A percentile compares a stretch with the other conserved stretches of the same genome.
These are phyloP conservation scores for Boletus reticuloceps DNA, from an alignment of 768 basidiomycete species.

Conservation along the genomic window DNA sequence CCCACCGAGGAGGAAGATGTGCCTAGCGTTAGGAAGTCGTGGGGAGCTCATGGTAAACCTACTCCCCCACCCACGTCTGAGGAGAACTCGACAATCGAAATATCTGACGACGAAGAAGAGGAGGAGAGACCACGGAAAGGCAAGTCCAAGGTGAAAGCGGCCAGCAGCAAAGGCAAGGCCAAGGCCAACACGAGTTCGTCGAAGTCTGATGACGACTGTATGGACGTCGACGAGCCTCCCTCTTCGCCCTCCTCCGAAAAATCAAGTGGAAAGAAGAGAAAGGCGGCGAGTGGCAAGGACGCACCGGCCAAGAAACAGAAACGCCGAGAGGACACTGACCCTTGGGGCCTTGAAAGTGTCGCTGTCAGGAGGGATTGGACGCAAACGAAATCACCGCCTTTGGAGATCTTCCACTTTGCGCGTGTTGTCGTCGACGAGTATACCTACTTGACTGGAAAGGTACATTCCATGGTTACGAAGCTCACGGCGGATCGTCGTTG, in stretches of 20 bases:
- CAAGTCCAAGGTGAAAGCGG: conserved; percentile 23
- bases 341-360: conserved; percentile 69
- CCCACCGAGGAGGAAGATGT: conserved; percentile 24
- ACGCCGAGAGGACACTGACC: conserved; percentile 61
- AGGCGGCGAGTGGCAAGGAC: conserved; percentile 33
- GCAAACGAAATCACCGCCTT: conserved; percentile 75
- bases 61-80: conserved; percentile 32
- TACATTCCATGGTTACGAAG: conserved; percentile 73
- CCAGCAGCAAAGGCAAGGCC: conserved; percentile 18
- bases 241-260: conserved; percentile 34
- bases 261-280: conserved; percentile 45
- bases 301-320: conserved; percentile 54
- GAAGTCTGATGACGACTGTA: conserved; percentile 42
- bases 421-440: conserved; percentile 93
- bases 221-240: conserved; percentile 56
- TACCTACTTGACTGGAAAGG: conserved; percentile 83
- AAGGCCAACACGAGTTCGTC: conserved; percentile 27
- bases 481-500: conserved; percentile 79
- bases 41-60: conserved; percentile 21
- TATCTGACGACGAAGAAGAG: conserved; percentile 25
- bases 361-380: conserved; percentile 72
- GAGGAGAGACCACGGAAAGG: conserved; percentile 33
- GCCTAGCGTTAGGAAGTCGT: conserved; percentile 21
- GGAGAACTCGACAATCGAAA: conserved; percentile 23
- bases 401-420: conserved; percentile 91